phyloP scores from a whole-genome alignment of 164 flowering plant genomes.

The Piper longum region DNA sequence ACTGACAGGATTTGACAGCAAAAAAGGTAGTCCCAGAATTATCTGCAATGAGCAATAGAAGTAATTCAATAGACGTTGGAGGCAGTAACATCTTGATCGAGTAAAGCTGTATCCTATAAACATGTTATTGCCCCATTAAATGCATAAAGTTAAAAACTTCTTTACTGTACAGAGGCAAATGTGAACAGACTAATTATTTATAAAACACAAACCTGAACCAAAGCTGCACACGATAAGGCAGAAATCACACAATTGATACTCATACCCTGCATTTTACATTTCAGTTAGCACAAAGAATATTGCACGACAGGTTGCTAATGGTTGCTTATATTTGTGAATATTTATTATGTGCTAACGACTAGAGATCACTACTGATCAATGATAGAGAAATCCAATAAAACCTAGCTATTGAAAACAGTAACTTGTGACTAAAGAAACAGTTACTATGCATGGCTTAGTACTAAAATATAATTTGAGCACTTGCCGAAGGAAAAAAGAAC shows the following conservation, averaged over 20 bases:
- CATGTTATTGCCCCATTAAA: too few species aligned
- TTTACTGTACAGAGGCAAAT: background rate
- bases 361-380: background rate
- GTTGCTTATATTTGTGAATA: too few species aligned
- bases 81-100: background rate
- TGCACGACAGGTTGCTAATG: background rate
- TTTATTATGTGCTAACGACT: too few species aligned
- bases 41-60: constrained; percentile 38
- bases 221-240: constrained; percentile 73
- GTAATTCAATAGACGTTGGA: background rate
- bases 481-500: background rate
- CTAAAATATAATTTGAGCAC: background rate
- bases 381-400: background rate
- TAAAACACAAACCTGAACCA: constrained; percentile 53
- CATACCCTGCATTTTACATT: constrained; percentile 44
- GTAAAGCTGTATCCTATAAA: too few species aligned
- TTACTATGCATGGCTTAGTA: background rate
- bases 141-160: background rate
- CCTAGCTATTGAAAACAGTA: background rate
- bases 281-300: background rate
- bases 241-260: constrained; percentile 46
- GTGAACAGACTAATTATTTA: background rate
- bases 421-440: background rate
- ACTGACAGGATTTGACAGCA: constrained; percentile 56
- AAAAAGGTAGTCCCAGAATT: constrained; percentile 68